These are phyloP conservation scores for Chalciporus pseudorubinellus DNA, from an alignment of 768 basidiomycete species.

Conservation along the genomic window DNA sequence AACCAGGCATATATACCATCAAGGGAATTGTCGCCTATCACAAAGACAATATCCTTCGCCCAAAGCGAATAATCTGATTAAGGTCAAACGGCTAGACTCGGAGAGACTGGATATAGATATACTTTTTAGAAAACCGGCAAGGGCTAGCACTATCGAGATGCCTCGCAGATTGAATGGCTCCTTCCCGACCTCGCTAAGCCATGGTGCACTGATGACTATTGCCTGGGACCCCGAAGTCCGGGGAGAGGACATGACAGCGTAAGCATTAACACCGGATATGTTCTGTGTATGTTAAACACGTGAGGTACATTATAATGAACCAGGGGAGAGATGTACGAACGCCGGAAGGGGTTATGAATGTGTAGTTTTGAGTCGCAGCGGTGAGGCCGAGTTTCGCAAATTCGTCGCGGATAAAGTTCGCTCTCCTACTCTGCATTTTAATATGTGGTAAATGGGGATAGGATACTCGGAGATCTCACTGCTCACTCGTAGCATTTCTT, in stretches of 20 bases:
- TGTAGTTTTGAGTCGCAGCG: slow-evolving; percentile 67
- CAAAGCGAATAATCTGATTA: slow-evolving; percentile 77
- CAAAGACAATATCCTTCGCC: slow-evolving; percentile 92
- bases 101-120: slow-evolving; percentile 15
- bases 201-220: slow-evolving; percentile 88
- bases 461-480: slow-evolving; percentile 49
- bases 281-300: slow-evolving; percentile 37
- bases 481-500: slow-evolving; percentile 60
- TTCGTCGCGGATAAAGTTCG: slow-evolving; percentile 55
- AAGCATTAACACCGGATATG: slow-evolving; percentile 72
- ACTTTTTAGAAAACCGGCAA: slow-evolving; percentile 88
- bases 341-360: slow-evolving; percentile 47
- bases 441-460: neutral
- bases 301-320: neutral
- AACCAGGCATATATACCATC: slow-evolving; percentile 96
- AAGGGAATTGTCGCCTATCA: slow-evolving; percentile 83
- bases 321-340: slow-evolving; percentile 34
- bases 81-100: slow-evolving; percentile 3
- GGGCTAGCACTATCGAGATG: slow-evolving; percentile 75
- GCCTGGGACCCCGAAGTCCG: slow-evolving; percentile 93
- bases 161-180: slow-evolving; percentile 79
- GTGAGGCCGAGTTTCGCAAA: slow-evolving; percentile 75
- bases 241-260: slow-evolving; percentile 78
- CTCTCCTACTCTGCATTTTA: slow-evolving; percentile 48
- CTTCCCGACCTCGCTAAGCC: slow-evolving; percentile 65